A percentile compares a stretch with the other conserved stretches of the same genome.
Evolutionary conservation across 345 rosid species (phyloP).

Genomic region (Ceriops zippeliana): DNA sequence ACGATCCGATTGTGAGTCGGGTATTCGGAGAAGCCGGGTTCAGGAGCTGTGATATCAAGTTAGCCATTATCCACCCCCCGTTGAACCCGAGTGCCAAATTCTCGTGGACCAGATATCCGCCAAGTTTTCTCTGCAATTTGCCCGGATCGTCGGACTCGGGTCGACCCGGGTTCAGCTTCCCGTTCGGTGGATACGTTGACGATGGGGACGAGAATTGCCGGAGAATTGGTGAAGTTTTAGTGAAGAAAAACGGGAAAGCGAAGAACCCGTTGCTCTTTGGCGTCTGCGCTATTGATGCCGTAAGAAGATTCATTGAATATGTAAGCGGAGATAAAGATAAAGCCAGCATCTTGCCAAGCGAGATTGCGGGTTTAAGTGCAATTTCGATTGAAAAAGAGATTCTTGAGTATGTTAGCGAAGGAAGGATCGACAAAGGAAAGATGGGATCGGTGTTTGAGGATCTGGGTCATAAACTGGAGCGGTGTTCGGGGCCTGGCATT

Average conservation of each 20-base stretch:
- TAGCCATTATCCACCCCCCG: conserved; percentile 59
- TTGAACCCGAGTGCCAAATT: conserved; percentile 29
- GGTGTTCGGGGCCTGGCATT: conserved; percentile 32
- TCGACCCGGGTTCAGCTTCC: conserved; percentile 38
- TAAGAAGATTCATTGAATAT: conserved; percentile 37
- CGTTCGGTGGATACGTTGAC: conserved; percentile 24
- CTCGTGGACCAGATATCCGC: conserved; percentile 38
- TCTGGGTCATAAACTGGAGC: conserved; percentile 23
- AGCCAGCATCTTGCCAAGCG: conserved; percentile 34
- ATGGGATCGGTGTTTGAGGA: conserved; percentile 35
- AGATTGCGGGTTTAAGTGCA: conserved; percentile 39
- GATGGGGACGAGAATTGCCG: conserved; percentile 44
- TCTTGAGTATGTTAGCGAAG: conserved; percentile 26
- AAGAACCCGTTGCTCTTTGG: conserved; percentile 59
- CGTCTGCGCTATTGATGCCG: conserved; percentile 39
- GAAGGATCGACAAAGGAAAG: conserved; percentile 30
- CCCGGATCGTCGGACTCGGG: conserved; percentile 19
- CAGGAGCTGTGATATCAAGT: conserved; percentile 55
- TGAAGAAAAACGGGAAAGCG: conserved; percentile 26
- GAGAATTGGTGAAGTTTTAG: conserved; percentile 43
- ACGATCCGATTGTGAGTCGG: conserved; percentile 71
- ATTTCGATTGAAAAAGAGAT: conserved; percentile 44
- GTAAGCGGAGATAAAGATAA: conserved; percentile 27
- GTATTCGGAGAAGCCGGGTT: conserved; percentile 71
- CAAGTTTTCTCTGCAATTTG: conserved; percentile 43